Conservation (phyloP, 2,329 filamentous ascomycete genomes). For the Alternaria triticina region DNA sequence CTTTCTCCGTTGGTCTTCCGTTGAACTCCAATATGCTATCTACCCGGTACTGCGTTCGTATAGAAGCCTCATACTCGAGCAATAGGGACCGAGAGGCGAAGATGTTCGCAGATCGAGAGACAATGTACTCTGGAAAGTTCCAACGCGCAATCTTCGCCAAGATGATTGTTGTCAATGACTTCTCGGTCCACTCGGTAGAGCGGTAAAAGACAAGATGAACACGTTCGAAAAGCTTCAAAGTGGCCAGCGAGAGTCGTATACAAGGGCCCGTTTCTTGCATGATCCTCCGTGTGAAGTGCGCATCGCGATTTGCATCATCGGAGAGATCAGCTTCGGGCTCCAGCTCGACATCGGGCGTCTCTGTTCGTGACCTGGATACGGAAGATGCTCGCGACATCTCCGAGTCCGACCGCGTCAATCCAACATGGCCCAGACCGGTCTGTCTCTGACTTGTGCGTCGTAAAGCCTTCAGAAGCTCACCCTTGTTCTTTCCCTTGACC, state of each 20-base stretch:
- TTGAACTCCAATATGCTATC: constrained; percentile 84
- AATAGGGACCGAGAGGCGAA: constrained; percentile 78
- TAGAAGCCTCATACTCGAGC: constrained; percentile 86
- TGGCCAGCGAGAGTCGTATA: constrained; percentile 75
- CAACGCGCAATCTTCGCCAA: constrained; percentile 85
- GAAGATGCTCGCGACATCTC: constrained; percentile 61
- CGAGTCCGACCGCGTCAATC: constrained; percentile 69
- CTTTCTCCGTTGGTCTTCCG: constrained; percentile 70
- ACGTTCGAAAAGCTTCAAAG: constrained; percentile 85
- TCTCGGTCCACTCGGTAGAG: constrained; percentile 96
- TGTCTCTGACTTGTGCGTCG: constrained; percentile 77
- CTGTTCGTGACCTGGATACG: constrained; percentile 38
- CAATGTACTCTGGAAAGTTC: constrained; percentile 89
- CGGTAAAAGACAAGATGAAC: constrained; percentile 96
- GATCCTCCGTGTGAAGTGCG: constrained; percentile 79
- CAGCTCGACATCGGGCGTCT: constrained; percentile 48
- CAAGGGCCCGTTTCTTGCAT: constrained; percentile 79
- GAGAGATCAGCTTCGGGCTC: constrained; percentile 39
- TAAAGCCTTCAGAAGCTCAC: constrained; percentile 76
- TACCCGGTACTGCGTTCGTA: constrained; percentile 80
- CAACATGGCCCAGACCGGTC: constrained; percentile 72
- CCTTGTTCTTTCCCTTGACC: constrained; percentile 85
- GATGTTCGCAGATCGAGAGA: constrained; percentile 87
- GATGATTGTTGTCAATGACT: constrained; percentile 93
- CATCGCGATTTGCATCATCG: constrained; percentile 67